A percentile compares a stretch with the other conserved stretches of the same genome.
These are phyloP conservation scores for Rhizopogon roseolus DNA, from an alignment of 768 basidiomycete genomes.

Conservation along the genomic window DNA sequence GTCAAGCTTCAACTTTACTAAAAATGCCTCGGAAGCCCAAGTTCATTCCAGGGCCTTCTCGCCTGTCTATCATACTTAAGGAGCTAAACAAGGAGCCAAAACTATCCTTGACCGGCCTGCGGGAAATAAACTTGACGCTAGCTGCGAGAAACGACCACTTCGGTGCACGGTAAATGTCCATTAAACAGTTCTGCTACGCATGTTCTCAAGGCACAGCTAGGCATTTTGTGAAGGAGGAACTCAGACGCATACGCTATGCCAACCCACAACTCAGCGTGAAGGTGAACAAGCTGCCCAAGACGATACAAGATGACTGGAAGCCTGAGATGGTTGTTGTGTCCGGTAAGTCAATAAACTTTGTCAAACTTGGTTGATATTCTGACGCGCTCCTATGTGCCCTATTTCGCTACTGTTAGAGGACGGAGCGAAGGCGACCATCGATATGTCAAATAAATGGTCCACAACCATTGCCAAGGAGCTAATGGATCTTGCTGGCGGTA, in stretches of 20 bases:
- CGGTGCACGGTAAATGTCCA: conserved; percentile 53
- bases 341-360: conserved; percentile 39
- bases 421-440: conserved; percentile 41
- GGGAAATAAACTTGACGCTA: conserved; percentile 48
- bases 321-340: conserved; percentile 61
- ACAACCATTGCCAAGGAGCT: conserved; percentile 63
- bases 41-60: conserved; percentile 42
- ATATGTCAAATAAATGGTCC: conserved; percentile 67
- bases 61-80: conserved; percentile 49
- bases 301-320: conserved; percentile 48
- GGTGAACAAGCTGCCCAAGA: conserved; percentile 52
- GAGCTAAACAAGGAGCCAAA: conserved; percentile 47
- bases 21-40: conserved; percentile 15
- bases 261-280: conserved; percentile 65
- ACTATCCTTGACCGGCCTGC: conserved; percentile 45
- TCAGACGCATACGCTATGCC: conserved; percentile 72
- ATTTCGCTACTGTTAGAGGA: conserved; percentile 32
- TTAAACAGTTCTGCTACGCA: conserved; percentile 17
- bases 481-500: conserved; percentile 62
- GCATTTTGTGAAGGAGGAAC: conserved; percentile 75
- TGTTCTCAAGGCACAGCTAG: conserved; percentile 17
- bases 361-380: background rate
- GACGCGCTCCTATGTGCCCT: background rate
- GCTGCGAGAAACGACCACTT: conserved; percentile 68
- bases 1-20: background rate